Evolutionary conservation across 2,329 filamentous ascomycete genomes (phyloP), one percentile per base, ranked within the genome.

Genomic region (Epichloe coenophiala): DNA sequence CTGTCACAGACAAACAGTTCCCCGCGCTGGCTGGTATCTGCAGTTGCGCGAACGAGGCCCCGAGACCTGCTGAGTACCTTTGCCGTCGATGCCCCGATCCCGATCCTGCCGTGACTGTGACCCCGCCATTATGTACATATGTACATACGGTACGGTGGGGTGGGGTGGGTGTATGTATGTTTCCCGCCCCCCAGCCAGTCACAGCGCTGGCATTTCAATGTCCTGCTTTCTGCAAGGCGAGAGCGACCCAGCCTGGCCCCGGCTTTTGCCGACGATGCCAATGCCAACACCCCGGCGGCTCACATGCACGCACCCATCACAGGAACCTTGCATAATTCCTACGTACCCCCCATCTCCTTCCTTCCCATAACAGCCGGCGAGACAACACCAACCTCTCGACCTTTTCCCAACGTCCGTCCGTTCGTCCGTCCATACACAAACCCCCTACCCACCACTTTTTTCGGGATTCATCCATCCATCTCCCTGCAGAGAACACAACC

Each of bases 81-180:
- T 1, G 6, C 6, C 2, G 6, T 27, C 23, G 6, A 27, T 27
- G 27, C 19, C 39, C 5, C 19, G n/a, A 12, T 17, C 39, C n/a
- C 17, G 27, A 38, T 15, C 37, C 37, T 38, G n/a, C 11, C 7
- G 17, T 17, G 17, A 17, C 17, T 17, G 13, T 38, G 37, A n/a
- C 42, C 62, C 62, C 61, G 60, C 61, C 57, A 68, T 47, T 55
- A 11, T 9, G 27, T 31, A 9, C 8, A 17, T 17, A 17, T 17
- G 17, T 17, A 17, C 17, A 17, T 17, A 17, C 17, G 17, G 17
- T 17, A 17, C 17, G 17, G 17, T 17, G 17, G 17, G 2, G 23
- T 27, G 23, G 23, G 7, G 23, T 17, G 17, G 17, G 17, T 17
- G 17, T 17, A 8, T 27, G 7, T 27, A 8, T 27, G 7, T 27